Percentiles rank a stretch among this genome's conserved stretches.
These are phyloP conservation scores for Paralagenidium karlingii DNA, from an alignment of 352 stramenopile genomes.

Conservation along the genomic window DNA sequence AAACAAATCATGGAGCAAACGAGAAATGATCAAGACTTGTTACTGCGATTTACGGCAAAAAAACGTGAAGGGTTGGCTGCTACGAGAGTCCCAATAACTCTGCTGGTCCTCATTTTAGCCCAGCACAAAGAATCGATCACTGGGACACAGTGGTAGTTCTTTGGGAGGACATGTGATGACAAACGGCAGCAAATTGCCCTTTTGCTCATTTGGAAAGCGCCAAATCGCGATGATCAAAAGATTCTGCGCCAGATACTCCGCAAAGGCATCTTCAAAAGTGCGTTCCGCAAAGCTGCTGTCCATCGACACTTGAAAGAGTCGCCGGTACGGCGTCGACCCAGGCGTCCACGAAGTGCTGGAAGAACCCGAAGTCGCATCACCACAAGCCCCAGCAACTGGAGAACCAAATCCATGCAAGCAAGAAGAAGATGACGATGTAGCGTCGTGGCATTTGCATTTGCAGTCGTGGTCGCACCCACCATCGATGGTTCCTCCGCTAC, in stretches of 20 bases:
- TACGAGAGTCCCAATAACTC: no score
- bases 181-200: constrained; percentile 48
- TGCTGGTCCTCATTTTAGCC: no score
- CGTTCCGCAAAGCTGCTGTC: constrained; percentile 20
- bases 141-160: constrained; percentile 25
- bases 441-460: neutral
- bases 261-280: constrained; percentile 30
- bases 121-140: constrained; percentile 45
- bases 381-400: no score
- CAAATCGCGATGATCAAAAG: constrained; percentile 39
- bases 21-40: no score
- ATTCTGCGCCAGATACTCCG: constrained; percentile 21
- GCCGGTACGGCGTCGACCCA: no score
- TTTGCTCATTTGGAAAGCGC: constrained; percentile 13
- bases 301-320: constrained; percentile 23
- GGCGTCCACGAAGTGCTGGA: no score
- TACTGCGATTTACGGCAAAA: no score
- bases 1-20: no score
- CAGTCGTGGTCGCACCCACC: neutral
- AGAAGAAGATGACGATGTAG: no score
- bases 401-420: no score
- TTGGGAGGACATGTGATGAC: constrained; percentile 45
- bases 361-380: no score
- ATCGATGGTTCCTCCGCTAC: constrained; percentile 8
- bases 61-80: no score